phyloP scores from a whole-genome alignment of 1,139 yeast species.

The Yamadazyma epiphylla region DNA sequence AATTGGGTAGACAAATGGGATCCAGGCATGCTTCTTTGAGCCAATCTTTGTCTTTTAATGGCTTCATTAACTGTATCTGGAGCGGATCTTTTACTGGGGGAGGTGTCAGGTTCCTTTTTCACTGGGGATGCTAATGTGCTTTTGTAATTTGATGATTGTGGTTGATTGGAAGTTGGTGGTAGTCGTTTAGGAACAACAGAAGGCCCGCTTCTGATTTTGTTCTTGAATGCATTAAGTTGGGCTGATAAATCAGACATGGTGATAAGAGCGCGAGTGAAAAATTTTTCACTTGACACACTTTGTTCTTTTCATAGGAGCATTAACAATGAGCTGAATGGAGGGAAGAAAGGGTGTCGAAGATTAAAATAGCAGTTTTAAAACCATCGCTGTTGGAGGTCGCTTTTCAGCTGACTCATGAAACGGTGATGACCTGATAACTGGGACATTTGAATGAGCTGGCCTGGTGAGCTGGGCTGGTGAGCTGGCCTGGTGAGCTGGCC shows the following conservation, averaged over 20 bases:
- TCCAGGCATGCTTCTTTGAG: constrained; percentile 31
- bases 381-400: constrained; percentile 96
- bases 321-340: constrained; percentile 3
- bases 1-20: constrained; percentile 78
- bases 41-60: constrained; percentile 31
- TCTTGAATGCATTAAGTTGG: constrained; percentile 47
- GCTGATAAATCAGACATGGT: constrained; percentile 44
- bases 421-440: constrained; percentile 77
- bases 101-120: constrained; percentile 2
- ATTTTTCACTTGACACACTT: constrained; percentile 6
- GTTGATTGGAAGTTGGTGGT: constrained; percentile 6
- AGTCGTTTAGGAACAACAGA: constrained; percentile 21
- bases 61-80: constrained; percentile 31
- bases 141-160: constrained; percentile 2
- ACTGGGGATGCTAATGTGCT: constrained; percentile 3
- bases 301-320: constrained; percentile 3
- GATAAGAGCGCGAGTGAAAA: no score
- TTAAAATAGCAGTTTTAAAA: constrained; percentile 44
- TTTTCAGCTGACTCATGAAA: constrained; percentile 71
- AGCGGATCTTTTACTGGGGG: background rate
- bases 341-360: constrained; percentile 4
- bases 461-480: no score
- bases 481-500: no score
- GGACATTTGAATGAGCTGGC: constrained; percentile 53
- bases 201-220: constrained; percentile 46